These are phyloP conservation scores for Meyerozyma athensensis DNA, from an alignment of 1,139 yeast species.

Conservation along the genomic window DNA sequence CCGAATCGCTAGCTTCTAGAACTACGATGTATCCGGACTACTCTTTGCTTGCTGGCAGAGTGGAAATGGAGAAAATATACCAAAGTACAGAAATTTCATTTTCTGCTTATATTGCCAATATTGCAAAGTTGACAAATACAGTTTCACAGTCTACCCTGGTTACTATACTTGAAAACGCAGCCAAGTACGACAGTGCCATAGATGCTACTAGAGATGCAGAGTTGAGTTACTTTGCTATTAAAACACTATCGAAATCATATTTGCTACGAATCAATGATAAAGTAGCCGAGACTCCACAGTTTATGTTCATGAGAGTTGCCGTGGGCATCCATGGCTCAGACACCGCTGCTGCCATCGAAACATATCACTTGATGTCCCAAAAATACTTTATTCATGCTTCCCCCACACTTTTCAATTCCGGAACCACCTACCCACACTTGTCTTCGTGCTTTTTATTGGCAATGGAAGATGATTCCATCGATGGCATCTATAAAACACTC, in stretches of 20 bases:
- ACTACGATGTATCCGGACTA: slow-evolving; percentile 45
- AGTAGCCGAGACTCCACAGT: slow-evolving; percentile 89
- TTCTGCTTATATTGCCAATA: background rate
- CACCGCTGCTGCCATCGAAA: slow-evolving; percentile 66
- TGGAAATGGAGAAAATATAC: slow-evolving; percentile 19
- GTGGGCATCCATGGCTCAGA: slow-evolving; percentile 81
- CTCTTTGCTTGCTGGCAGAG: slow-evolving; percentile 44
- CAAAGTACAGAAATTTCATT: background rate
- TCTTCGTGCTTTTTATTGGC: slow-evolving; percentile 87
- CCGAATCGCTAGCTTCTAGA: slow-evolving; percentile 44
- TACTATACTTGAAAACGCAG: slow-evolving; percentile 6
- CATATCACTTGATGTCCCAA: slow-evolving; percentile 80
- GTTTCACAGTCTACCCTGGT: too few species aligned
- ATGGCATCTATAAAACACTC: slow-evolving; percentile 82
- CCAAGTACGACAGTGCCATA: slow-evolving; percentile 7
- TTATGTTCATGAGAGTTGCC: slow-evolving; percentile 83
- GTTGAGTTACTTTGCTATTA: slow-evolving; percentile 82
- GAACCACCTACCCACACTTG: slow-evolving; percentile 83
- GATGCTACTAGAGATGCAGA: slow-evolving; percentile 46
- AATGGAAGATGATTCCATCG: slow-evolving; percentile 87
- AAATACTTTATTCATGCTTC: slow-evolving; percentile 86
- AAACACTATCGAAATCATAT: slow-evolving; percentile 82
- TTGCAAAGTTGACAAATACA: slow-evolving; percentile 2
- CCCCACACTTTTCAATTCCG: slow-evolving; percentile 86
- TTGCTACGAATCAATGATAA: slow-evolving; percentile 64